A percentile compares a stretch with the other conserved stretches of the same genome.
Conservation (phyloP, 2,329 filamentous ascomycete species). For the Balansia obtecta region DNA sequence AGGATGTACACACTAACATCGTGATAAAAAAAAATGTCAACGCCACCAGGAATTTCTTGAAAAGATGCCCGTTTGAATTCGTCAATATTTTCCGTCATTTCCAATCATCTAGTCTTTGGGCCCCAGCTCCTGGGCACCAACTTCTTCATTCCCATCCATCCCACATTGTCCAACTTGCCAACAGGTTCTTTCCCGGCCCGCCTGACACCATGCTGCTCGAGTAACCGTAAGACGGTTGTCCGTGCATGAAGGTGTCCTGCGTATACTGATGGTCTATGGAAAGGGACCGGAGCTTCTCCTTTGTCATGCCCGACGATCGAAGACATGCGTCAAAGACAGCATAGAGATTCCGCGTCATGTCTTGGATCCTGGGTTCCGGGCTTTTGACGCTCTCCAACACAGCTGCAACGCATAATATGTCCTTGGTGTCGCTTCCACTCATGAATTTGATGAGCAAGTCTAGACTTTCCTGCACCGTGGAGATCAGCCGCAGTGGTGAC, state of each 20-base stretch:
- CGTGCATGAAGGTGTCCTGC: constrained; percentile 8
- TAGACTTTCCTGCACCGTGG: constrained; percentile 34
- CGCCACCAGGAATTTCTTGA: background rate
- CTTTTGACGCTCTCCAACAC: constrained; percentile 33
- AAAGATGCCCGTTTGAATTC: background rate
- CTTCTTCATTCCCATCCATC: constrained; percentile 23
- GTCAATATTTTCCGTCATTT: background rate
- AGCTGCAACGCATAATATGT: constrained; percentile 34
- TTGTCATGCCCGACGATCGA: constrained; percentile 29
- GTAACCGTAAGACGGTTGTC: constrained; percentile 18
- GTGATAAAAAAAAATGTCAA: background rate
- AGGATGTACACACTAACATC: background rate
- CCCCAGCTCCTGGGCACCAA: no score
- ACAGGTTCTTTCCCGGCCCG: constrained; percentile 16
- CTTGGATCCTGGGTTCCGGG: constrained; percentile 27
- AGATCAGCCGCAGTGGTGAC: constrained; percentile 28
- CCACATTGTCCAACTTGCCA: constrained; percentile 27
- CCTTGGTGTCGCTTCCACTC: constrained; percentile 37
- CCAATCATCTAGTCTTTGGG: background rate
- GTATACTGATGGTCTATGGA: constrained; percentile 2
- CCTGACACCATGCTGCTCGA: constrained; percentile 15
- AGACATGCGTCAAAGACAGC: constrained; percentile 32
- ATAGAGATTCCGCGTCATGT: constrained; percentile 28
- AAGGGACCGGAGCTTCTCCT: constrained; percentile 17
- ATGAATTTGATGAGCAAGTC: constrained; percentile 33